Conservation (phyloP, 257 asterid genomes). For the Buddleja alternifolia region DNA sequence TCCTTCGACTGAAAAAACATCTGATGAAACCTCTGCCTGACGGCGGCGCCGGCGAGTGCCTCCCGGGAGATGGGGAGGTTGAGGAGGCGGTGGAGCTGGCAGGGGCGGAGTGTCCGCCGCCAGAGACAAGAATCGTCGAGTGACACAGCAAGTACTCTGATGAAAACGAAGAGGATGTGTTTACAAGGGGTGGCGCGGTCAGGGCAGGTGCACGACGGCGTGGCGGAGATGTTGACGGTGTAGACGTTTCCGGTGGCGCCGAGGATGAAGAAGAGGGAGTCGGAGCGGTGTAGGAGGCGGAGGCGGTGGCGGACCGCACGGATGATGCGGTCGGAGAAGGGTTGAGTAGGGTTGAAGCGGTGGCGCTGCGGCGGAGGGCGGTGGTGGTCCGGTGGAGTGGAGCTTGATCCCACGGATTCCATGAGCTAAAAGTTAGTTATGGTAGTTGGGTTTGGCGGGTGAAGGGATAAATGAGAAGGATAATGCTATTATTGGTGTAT, state of each 20-base stretch:
- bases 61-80: constrained; percentile 58
- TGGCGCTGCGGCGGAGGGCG: constrained; percentile 31
- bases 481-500: background rate
- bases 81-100: constrained; percentile 76
- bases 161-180: constrained; percentile 78
- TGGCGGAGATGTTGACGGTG: constrained; percentile 70
- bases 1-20: constrained; percentile 41
- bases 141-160: constrained; percentile 67
- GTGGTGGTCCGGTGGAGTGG: constrained; percentile 46
- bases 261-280: constrained; percentile 67
- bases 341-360: constrained; percentile 48
- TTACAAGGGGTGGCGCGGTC: constrained; percentile 84
- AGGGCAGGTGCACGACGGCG: constrained; percentile 83
- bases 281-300: constrained; percentile 88
- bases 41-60: constrained; percentile 53
- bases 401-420: constrained; percentile 69
- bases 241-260: constrained; percentile 95
- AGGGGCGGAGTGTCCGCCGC: constrained; percentile 71
- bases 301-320: constrained; percentile 89
- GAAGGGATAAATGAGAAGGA: background rate
- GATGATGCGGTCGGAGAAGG: constrained; percentile 65
- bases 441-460: constrained; percentile 29
- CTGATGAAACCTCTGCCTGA: constrained; percentile 65
- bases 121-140: constrained; percentile 62
- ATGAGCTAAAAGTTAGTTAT: constrained; percentile 31